phyloP scores from a whole-genome alignment of 768 basidiomycete species.

The Gelatoporia subvermispora region DNA sequence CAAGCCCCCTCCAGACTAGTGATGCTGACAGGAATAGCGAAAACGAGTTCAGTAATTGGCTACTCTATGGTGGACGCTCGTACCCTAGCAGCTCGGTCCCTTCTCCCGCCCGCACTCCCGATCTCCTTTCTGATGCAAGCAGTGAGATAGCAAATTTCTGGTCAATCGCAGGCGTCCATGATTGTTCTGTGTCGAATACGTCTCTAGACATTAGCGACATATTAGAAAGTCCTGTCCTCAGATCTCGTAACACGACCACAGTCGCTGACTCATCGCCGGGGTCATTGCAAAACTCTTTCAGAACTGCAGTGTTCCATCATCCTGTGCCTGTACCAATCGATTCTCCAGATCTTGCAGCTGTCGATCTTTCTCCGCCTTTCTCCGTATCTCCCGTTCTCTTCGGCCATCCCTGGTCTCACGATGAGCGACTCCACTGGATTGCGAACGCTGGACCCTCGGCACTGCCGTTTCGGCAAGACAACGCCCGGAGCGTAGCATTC shows the following conservation, averaged over 20 bases:
- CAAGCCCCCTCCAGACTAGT: too few relatives aligned
- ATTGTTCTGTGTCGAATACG: neutral
- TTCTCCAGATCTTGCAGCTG: too few relatives aligned
- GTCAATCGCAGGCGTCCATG: neutral
- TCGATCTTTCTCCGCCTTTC: too few relatives aligned
- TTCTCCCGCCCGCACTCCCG: conserved; percentile 11
- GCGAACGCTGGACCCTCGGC: too few relatives aligned
- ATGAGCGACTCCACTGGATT: too few relatives aligned
- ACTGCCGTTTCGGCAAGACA: too few relatives aligned
- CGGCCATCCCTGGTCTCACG: too few relatives aligned
- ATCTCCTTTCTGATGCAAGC: conserved; percentile 7
- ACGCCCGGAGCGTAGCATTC: too few relatives aligned
- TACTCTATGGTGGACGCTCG: conserved; percentile 8
- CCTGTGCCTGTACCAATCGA: too few relatives aligned
- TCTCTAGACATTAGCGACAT: conserved; percentile 17
- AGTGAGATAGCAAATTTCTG: conserved; percentile 1
- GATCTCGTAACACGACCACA: conserved; percentile 8
- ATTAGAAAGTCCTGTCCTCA: conserved; percentile 16
- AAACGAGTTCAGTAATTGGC: conserved; percentile 11
- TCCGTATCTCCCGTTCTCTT: too few relatives aligned
- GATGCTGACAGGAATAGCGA: neutral
- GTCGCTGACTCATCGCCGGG: neutral
- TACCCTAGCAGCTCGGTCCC: conserved; percentile 1
- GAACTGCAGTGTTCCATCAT: too few relatives aligned
- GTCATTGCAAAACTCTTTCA: too few relatives aligned